Evolutionary conservation across 1,284 basidiomycete species (phyloP), one percentile per base, ranked within the genome.

Genomic region (Moesziomyces globuligerus): DNA sequence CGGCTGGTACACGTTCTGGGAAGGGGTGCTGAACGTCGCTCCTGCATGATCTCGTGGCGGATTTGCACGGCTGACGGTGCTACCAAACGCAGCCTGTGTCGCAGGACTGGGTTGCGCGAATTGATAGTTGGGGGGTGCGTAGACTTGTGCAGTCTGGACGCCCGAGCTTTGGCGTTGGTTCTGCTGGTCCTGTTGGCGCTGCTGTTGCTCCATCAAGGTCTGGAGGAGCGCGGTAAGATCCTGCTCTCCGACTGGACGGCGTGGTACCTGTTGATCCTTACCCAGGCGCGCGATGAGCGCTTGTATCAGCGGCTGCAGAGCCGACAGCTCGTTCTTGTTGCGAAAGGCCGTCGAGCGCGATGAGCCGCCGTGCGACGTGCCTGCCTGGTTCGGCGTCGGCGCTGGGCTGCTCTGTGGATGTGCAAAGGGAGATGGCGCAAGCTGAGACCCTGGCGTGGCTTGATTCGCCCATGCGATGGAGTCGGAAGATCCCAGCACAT

Each of bases 201-300:
- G 72, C 54, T 75, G 70, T 41, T 72, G 73, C 32, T 60, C 58
- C 59, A 77, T 73, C 32, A 77, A 50, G 0, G 73, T 62, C 28
- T 77, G 75, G 10, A 77, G 46, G 11, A 77, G 59, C 9, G 58
- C 62, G 4, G 75, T 77, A 17, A 77, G 62, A 24, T 77, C 75
- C 38, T 75, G 67, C 44, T 75, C 70, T 13, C 69, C 50, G 1
- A 74, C 73, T 0, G 68, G 65, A 15, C 45, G 62, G 20, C 51
- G 62, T 11, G 66, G 48, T 25, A 52, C 46, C 34, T 53, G 52
- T 7, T 60, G 50, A 26, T 70, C 55, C 21, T 74, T 72, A n/a
- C 68, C 47, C 10, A 65, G 65, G 10, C 67, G 61, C 17, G 61
- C 54, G 5, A 77, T 57, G 20, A 74, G 51, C n/a, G 55, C 59